A percentile compares a stretch with the other conserved stretches of the same genome.
These are phyloP conservation scores for Wickerhamomyces sp. DNA, from an alignment of 1,139 yeast species.

Conservation along the genomic window DNA sequence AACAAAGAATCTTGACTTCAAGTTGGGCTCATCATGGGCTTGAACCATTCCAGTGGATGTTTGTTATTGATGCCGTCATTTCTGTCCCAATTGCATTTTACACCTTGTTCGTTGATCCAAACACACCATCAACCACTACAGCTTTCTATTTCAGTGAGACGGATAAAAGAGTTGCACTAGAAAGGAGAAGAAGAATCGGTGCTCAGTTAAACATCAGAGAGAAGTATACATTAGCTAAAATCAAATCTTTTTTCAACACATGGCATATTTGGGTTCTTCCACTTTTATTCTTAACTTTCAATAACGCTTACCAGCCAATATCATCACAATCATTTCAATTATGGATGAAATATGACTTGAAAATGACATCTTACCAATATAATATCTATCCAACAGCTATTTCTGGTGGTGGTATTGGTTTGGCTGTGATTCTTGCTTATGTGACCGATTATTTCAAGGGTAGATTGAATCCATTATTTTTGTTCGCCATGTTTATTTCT, in stretches of 20 bases:
- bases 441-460: constrained; percentile 12
- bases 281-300: constrained; percentile 12
- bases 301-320: constrained; percentile 13
- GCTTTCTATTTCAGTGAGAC: constrained; percentile 14
- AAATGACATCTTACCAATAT: constrained; percentile 12
- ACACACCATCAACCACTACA: constrained; percentile 19
- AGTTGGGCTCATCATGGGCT: constrained; percentile 33
- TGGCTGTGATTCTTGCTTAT: constrained; percentile 11
- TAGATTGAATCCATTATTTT: constrained; percentile 5
- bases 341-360: constrained; percentile 15
- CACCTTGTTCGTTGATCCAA: constrained; percentile 17
- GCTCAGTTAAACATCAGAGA: constrained; percentile 18
- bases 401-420: constrained; percentile 18
- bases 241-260: constrained; percentile 34
- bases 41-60: constrained; percentile 49
- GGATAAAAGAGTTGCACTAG: constrained; percentile 16
- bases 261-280: constrained; percentile 19
- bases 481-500: constrained; percentile 8
- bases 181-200: constrained; percentile 18
- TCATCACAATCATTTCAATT: constrained; percentile 15
- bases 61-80: constrained; percentile 47
- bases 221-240: constrained; percentile 11
- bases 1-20: constrained; percentile 15
- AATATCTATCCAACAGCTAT: constrained; percentile 17
- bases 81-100: constrained; percentile 43